phyloP scores from a whole-genome alignment of 2,329 filamentous ascomycete genomes.

The Fusarium nematophilum region DNA sequence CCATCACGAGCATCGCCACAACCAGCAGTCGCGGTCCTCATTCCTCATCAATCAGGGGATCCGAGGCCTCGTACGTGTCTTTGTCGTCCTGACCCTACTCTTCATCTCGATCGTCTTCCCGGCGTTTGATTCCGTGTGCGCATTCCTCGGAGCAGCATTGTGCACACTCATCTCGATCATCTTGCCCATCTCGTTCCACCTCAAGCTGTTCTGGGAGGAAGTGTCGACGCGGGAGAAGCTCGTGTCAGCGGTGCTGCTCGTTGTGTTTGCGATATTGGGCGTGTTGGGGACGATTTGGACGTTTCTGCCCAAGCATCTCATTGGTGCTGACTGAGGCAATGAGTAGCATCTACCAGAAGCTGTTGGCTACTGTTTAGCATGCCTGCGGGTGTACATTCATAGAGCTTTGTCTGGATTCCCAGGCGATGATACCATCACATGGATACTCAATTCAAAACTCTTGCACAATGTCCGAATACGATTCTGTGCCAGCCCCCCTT shows the following conservation, averaged over 20 bases:
- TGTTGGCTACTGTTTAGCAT: slow-evolving; percentile 5
- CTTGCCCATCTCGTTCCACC: slow-evolving; percentile 86
- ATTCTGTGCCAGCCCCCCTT: too few relatives aligned
- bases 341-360: slow-evolving; percentile 23
- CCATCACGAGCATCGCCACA: slow-evolving; percentile 47
- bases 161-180: slow-evolving; percentile 97
- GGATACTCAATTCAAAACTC: too few relatives aligned
- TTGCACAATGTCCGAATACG: too few relatives aligned
- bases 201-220: slow-evolving; percentile 86
- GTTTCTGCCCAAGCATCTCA: slow-evolving; percentile 81
- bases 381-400: background rate
- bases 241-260: slow-evolving; percentile 75
- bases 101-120: slow-evolving; percentile 77
- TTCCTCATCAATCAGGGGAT: slow-evolving; percentile 58
- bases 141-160: slow-evolving; percentile 86
- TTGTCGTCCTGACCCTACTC: slow-evolving; percentile 78
- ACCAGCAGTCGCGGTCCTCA: slow-evolving; percentile 48
- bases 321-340: slow-evolving; percentile 61
- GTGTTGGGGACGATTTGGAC: slow-evolving; percentile 86
- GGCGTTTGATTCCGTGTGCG: slow-evolving; percentile 90
- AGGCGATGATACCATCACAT: too few relatives aligned
- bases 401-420: too few relatives aligned
- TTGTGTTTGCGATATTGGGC: slow-evolving; percentile 76
- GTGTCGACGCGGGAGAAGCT: slow-evolving; percentile 72
- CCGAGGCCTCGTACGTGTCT: slow-evolving; percentile 72